Conservation (phyloP, 345 rosid species). For the Punica granatum region DNA sequence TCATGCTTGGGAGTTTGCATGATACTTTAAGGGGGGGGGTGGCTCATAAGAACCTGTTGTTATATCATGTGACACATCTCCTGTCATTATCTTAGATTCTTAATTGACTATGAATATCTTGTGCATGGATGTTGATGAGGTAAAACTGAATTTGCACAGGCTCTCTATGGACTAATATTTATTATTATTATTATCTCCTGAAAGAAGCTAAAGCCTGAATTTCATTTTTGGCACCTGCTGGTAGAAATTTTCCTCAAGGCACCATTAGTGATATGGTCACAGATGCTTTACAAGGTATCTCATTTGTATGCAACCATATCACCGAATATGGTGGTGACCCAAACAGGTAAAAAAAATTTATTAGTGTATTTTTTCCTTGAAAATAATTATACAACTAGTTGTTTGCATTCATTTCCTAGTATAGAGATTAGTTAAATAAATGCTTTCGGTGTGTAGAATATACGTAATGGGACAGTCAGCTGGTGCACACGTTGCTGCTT, state of each 20-base stretch:
- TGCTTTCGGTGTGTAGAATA: conserved; percentile 40
- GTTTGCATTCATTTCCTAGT: background rate
- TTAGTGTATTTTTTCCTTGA: background rate
- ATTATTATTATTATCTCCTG: background rate
- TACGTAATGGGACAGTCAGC: conserved; percentile 99
- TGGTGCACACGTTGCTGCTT: conserved; percentile 95
- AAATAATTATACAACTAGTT: background rate
- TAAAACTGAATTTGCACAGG: background rate
- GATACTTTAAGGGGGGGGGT: too few species aligned
- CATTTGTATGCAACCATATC: conserved; percentile 73
- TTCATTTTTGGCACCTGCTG: conserved; percentile 1
- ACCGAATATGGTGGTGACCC: conserved; percentile 94
- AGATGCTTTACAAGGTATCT: conserved; percentile 90
- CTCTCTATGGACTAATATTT: background rate
- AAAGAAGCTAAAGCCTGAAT: background rate
- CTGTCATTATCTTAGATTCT: background rate
- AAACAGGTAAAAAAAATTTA: conserved; percentile 37
- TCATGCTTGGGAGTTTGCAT: background rate
- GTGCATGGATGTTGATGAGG: background rate
- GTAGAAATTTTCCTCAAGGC: conserved; percentile 96
- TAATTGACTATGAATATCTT: background rate
- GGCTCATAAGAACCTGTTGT: background rate
- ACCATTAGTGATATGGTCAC: conserved; percentile 88
- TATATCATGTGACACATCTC: background rate
- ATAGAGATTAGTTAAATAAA: background rate